Evolutionary conservation across 805 yeast genomes (phyloP).

Genomic region (Lipomyces sp.): DNA sequence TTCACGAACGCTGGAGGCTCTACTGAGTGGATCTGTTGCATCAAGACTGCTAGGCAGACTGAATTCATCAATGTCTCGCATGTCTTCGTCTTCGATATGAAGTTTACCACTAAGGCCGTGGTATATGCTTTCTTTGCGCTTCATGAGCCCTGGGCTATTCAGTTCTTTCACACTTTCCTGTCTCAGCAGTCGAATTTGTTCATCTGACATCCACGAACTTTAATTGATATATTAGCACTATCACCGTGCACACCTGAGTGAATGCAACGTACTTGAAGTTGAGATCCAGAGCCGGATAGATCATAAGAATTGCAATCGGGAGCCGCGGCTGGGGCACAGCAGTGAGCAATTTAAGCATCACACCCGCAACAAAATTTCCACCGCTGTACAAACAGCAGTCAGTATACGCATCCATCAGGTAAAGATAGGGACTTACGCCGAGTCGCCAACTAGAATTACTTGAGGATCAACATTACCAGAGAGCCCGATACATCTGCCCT

Average conservation of each 20-base stretch:
- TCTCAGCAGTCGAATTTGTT: constrained; percentile 39
- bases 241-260: neutral
- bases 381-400: constrained; percentile 29
- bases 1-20: constrained; percentile 1
- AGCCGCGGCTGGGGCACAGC: constrained; percentile 20
- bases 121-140: constrained; percentile 37
- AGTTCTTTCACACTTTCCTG: constrained; percentile 37
- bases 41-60: constrained; percentile 20
- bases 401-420: neutral
- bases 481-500: constrained; percentile 41
- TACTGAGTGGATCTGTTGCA: neutral
- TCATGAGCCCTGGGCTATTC: constrained; percentile 30
- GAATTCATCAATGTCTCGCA: constrained; percentile 15
- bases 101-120: constrained; percentile 27
- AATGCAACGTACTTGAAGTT: constrained; percentile 38
- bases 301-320: constrained; percentile 40
- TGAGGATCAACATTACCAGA: constrained; percentile 36
- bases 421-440: constrained; percentile 35
- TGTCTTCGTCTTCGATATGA: constrained; percentile 20
- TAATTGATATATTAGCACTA: neutral
- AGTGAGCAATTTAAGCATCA: constrained; percentile 35
- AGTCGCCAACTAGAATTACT: constrained; percentile 40
- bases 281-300: constrained; percentile 43
- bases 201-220: constrained; percentile 39
- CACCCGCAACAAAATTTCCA: constrained; percentile 41